Evolutionary conservation across 257 asterid species (phyloP).

Genomic region (Solanum virginianum): DNA sequence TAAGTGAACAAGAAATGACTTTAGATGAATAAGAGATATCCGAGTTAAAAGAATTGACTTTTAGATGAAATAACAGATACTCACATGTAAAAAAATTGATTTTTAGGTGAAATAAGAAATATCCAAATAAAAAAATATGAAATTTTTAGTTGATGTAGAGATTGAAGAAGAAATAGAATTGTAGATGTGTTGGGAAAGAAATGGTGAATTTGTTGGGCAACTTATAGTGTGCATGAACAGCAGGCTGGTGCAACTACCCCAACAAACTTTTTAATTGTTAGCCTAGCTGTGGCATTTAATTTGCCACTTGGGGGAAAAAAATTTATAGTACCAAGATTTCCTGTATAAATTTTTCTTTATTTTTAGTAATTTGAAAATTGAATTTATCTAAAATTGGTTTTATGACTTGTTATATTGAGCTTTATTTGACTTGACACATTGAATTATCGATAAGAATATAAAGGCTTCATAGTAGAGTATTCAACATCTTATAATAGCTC

Average conservation of each 20-base stretch:
- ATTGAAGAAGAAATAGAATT: neutral
- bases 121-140: neutral
- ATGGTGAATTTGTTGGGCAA: neutral
- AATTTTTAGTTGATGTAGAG: neutral
- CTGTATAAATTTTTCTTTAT: neutral
- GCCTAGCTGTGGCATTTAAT: neutral
- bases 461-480: neutral
- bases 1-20: neutral
- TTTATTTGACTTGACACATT: neutral
- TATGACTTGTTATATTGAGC: neutral
- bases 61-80: neutral
- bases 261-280: conserved; percentile 3
- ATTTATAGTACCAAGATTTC: neutral
- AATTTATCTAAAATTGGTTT: neutral
- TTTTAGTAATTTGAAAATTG: neutral
- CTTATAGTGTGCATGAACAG: neutral
- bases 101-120: neutral
- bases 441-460: neutral
- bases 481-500: neutral
- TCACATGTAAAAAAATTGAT: fast-evolving
- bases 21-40: neutral
- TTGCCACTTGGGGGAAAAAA: neutral
- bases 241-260: conserved; percentile 6
- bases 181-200: neutral
- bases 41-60: neutral